Evolutionary conservation across 2,329 filamentous ascomycete genomes (phyloP), one percentile per base, ranked within the genome.

Genomic region (Cercospora sp.): DNA sequence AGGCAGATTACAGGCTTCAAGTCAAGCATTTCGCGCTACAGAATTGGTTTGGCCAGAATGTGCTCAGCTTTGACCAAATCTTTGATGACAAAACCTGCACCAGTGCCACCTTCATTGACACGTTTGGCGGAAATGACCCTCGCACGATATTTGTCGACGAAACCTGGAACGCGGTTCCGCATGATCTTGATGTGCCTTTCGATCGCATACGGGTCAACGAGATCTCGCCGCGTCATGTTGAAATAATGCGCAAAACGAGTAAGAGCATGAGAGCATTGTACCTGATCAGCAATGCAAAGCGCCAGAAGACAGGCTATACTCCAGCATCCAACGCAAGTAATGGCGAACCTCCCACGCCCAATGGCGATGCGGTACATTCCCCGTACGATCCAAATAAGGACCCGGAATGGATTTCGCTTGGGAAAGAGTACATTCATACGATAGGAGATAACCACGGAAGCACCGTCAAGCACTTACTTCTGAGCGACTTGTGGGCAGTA

Each of bases 1-100:
- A 83, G 3, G 80, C 82, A 1, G 82, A 82, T 59, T 80, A 84
- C 63, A 78, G 77, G 1, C 72, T 89, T 3, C 75, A 77, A 0
- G 60, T 89, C 0, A 84, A 82, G 70, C 84, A 84, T 61, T 65
- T 89, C 3, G 82, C 81, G 0, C 73, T 89, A 12, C 84, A 88
- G 69, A 89, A 90, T 70, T 79, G 88, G 42, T 88, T 87, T 70
- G 84, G 86, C 0, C 80, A 82, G 1, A 84, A 87, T 68, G 80
- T 80, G 1, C 79, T 81, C 13, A 82, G 83, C 10, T 80, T 86
- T 60, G 78, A 82, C 6, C 40, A 79, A 0, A 78, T 84, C 0
- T 77, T 86, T 12, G 80, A 87, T 60, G 70, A 76, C 0, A 65
- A 73, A 0, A 73, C 67, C 0, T 73, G 85, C 12, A 79, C 84